A percentile compares a stretch with the other conserved stretches of the same genome.
Evolutionary conservation across 192 early-diverging fungal species (phyloP).

Genomic region (Neocallimastix lanati): DNA sequence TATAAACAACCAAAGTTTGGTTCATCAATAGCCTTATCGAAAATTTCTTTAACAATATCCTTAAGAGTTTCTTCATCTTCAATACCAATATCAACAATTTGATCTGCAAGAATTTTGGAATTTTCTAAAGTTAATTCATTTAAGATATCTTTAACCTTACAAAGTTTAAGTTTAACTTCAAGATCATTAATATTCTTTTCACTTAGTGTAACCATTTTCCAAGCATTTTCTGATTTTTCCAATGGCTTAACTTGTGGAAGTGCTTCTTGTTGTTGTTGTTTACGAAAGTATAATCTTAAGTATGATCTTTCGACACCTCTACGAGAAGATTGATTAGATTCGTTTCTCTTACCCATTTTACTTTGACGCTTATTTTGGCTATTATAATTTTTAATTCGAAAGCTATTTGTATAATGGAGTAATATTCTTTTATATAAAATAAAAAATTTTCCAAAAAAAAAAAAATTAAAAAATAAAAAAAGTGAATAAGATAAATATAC

Average conservation of each 20-base stretch:
- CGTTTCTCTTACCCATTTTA: neutral
- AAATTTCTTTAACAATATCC: conserved; percentile 68
- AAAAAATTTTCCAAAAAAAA: too few relatives aligned
- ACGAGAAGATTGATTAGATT: neutral
- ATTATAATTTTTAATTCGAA: too few relatives aligned
- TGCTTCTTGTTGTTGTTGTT: neutral
- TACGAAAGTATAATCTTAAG: too few relatives aligned
- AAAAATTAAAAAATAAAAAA: too few relatives aligned
- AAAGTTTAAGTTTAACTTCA: conserved; percentile 48
- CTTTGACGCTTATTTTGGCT: neutral
- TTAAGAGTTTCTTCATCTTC: conserved; percentile 54
- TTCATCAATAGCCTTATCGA: conserved; percentile 92
- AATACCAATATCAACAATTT: conserved; percentile 66
- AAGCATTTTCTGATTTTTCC: conserved; percentile 64
- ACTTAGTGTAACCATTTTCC: conserved; percentile 26
- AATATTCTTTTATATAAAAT: too few relatives aligned
- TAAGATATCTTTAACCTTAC: conserved; percentile 71
- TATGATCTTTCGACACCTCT: neutral
- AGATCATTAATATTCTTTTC: conserved; percentile 22
- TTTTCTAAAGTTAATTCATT: conserved; percentile 96
- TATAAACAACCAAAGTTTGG: conserved; percentile 78
- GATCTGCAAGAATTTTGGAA: conserved; percentile 66
- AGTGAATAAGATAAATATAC: too few relatives aligned
- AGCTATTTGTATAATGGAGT: too few relatives aligned
- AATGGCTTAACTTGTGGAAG: conserved; percentile 43